Conservation (phyloP, 2,329 filamentous ascomycete species). For the Fusarium austroafricanum region DNA sequence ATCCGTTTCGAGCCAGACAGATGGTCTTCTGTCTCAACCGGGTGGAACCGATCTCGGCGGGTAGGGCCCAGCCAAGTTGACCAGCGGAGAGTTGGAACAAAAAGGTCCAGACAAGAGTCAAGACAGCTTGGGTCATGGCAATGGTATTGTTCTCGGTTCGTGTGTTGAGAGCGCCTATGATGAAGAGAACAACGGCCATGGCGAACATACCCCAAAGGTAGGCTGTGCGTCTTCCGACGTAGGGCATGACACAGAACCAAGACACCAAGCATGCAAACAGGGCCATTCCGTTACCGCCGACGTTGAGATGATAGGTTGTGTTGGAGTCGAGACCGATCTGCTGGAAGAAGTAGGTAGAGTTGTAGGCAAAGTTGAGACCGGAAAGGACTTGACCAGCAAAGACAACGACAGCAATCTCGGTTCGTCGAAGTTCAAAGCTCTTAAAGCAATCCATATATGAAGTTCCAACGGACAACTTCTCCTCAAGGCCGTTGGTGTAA, state of each 20-base stretch:
- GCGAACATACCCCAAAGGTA: slow-evolving; percentile 59
- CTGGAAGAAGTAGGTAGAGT: slow-evolving; percentile 57
- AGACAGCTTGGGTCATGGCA: slow-evolving; percentile 51
- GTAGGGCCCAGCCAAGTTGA: slow-evolving; percentile 52
- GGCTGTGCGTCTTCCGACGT: slow-evolving; percentile 58
- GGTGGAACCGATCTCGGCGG: slow-evolving; percentile 49
- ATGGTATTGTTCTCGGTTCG: slow-evolving; percentile 40
- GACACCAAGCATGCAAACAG: slow-evolving; percentile 58
- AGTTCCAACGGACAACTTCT: slow-evolving; percentile 51
- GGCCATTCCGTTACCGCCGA: slow-evolving; percentile 55
- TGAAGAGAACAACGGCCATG: slow-evolving; percentile 53
- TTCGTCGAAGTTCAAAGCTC: slow-evolving; percentile 54
- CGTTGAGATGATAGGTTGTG: slow-evolving; percentile 51
- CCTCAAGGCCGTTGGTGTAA: slow-evolving; percentile 56
- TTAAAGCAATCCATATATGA: slow-evolving; percentile 59
- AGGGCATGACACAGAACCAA: slow-evolving; percentile 56
- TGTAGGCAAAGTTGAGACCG: slow-evolving; percentile 54
- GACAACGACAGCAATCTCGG: slow-evolving; percentile 51
- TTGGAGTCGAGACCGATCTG: slow-evolving; percentile 50
- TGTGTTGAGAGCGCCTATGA: slow-evolving; percentile 57
- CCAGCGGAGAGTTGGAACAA: slow-evolving; percentile 53
- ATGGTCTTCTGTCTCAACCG: slow-evolving; percentile 50
- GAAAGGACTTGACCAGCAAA: slow-evolving; percentile 53
- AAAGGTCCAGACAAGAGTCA: slow-evolving; percentile 52
- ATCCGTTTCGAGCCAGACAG: slow-evolving; percentile 48